phyloP scores from a whole-genome alignment of 805 yeast species.

The Candida nonsorbophila region DNA sequence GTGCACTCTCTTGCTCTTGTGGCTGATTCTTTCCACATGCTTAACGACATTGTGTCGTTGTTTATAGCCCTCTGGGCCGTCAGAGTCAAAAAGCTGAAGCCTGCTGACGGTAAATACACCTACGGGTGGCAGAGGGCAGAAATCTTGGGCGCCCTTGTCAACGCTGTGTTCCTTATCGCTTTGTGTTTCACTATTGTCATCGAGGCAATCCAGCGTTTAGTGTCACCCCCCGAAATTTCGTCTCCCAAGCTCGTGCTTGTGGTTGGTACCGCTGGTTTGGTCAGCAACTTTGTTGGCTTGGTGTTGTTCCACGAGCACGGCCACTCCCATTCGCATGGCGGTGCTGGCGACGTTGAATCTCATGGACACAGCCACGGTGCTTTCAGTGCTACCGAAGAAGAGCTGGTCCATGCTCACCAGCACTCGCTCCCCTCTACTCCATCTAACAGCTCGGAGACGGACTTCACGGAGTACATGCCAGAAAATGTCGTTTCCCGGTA shows the following conservation, averaged over 20 bases:
- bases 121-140: conserved; percentile 99
- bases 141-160: conserved; percentile 88
- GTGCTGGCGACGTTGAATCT: conserved; percentile 14
- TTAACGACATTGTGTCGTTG: conserved; percentile 87
- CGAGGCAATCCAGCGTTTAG: conserved; percentile 87
- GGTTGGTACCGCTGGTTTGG: conserved; percentile 80
- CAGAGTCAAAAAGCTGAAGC: conserved; percentile 71
- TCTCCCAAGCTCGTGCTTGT: conserved; percentile 78
- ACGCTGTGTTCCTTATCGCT: conserved; percentile 89
- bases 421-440: conserved; percentile 17
- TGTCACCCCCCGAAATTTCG: conserved; percentile 71
- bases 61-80: conserved; percentile 96
- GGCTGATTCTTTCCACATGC: conserved; percentile 97
- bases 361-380: conserved; percentile 20
- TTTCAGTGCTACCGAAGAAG: conserved; percentile 3
- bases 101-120: conserved; percentile 85
- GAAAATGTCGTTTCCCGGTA: conserved; percentile 40
- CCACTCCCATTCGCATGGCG: conserved; percentile 39
- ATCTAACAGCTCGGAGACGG: too few relatives aligned
- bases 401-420: conserved; percentile 7
- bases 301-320: conserved; percentile 79
- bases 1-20: conserved; percentile 92
- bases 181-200: conserved; percentile 86
- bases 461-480: conserved; percentile 38
- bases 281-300: conserved; percentile 79